Base-by-base conservation (phyloP, 2,329 filamentous ascomycete species). In the Emmonsiellopsis sp. region DNA sequence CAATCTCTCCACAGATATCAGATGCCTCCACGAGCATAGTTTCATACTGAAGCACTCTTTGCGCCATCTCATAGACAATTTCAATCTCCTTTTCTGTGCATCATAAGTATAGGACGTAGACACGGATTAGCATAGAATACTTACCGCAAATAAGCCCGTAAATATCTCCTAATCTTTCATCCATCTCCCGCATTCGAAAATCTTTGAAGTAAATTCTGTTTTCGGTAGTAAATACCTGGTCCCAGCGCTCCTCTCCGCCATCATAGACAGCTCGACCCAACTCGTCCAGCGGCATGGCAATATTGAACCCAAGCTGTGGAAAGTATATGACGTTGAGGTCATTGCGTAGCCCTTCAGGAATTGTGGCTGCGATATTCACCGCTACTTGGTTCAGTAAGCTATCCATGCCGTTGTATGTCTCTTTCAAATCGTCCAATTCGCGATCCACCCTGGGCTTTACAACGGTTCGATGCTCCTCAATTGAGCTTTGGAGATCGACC, bases 261-360 rank as follows among this genome's bases (percentile, higher is more conserved):
- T 82, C 77, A 59, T 85, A 91, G 9, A 80, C 72, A 0, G 81
- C 79, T 46, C 76, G 71, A 0, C 82, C 81, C 1, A 78, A 82
- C 11, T 76, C 71, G 59, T 89, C 80, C 3, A 84, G 68, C 2
- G 79, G 78, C 13, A 95, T 83, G 0, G 86, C 83, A 2, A 90
- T 87, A 39, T 96, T 79, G 64, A 96, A 98, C 0, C 93, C 93
- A 39, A 96, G 81, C 62, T 95, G 90, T 0, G 91, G 92, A 57
- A 95, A 86, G 66, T 93, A 95, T 14, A 93, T 86, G 57, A 94
- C 94, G 52, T 91, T 91, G 36, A 86, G 67, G 10, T 76, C 72
- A 21, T 76, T 71, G 1, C 79, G 68, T 4, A 71, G 54, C 14
- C 78, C 74, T 55, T 79, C 74, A 1, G 90, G 85, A 17, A 93